Evolutionary conservation across 345 rosid genomes (phyloP).

Genomic region (Boechera retrofracta): DNA sequence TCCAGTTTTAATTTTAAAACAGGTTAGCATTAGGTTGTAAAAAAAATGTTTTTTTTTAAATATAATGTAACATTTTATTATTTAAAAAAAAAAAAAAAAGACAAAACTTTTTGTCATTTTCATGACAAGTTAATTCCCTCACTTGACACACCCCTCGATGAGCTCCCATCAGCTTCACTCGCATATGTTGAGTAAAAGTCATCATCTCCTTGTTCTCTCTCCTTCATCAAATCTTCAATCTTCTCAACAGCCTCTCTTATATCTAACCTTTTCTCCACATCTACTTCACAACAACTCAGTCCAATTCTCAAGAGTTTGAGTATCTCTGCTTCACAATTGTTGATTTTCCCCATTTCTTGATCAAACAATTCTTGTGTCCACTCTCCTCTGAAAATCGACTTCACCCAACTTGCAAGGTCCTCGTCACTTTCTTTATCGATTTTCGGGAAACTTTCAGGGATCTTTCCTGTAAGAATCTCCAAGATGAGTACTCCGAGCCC

Average conservation of each 20-base stretch:
- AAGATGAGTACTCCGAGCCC: slow-evolving; percentile 73
- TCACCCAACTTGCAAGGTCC: slow-evolving; percentile 66
- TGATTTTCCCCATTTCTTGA: slow-evolving; percentile 54
- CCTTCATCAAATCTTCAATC: slow-evolving; percentile 66
- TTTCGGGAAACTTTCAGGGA: slow-evolving; percentile 62
- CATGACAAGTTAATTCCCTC: slow-evolving; percentile 36
- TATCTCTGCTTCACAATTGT: slow-evolving; percentile 53
- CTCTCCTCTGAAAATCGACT: slow-evolving; percentile 41
- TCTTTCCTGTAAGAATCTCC: slow-evolving; percentile 72
- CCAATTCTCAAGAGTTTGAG: slow-evolving; percentile 67
- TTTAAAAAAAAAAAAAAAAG: too few relatives aligned
- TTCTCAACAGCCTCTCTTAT: slow-evolving; percentile 65
- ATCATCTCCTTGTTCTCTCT: slow-evolving; percentile 54
- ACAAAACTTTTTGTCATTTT: slow-evolving; percentile 26
- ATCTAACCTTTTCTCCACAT: slow-evolving; percentile 80
- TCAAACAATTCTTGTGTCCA: slow-evolving; percentile 54
- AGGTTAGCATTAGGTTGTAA: too few relatives aligned
- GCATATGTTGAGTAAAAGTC: slow-evolving; percentile 60
- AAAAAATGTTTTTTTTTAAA: too few relatives aligned
- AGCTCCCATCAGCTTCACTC: slow-evolving; percentile 56
- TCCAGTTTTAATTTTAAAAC: too few relatives aligned
- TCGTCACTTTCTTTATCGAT: slow-evolving; percentile 48
- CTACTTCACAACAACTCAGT: slow-evolving; percentile 66
- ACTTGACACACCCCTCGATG: slow-evolving; percentile 40
- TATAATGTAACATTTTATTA: too few relatives aligned